Evolutionary conservation across 345 rosid species (phyloP).

Genomic region (Cardamine occulta): DNA sequence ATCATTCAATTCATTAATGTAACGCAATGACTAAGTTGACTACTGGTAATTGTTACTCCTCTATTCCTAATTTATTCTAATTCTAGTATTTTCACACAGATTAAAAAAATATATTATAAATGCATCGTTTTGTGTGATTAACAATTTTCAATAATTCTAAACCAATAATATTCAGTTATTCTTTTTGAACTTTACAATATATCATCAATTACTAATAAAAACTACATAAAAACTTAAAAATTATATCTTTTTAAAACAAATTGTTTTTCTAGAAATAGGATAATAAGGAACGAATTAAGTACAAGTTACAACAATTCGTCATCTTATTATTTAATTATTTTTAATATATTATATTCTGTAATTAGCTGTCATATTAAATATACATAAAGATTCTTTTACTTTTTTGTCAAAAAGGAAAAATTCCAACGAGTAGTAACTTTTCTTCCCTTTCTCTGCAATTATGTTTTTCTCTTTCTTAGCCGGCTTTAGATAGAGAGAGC

Average conservation of each 20-base stretch:
- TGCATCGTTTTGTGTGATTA: too few relatives aligned
- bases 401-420: conserved; percentile 27
- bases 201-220: too few relatives aligned
- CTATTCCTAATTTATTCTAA: too few relatives aligned
- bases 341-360: background rate
- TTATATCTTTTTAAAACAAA: too few relatives aligned
- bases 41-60: conserved; percentile 20
- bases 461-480: conserved; percentile 20
- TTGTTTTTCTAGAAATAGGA: too few relatives aligned
- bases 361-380: conserved; percentile 35
- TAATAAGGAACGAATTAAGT: too few relatives aligned
- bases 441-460: background rate
- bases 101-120: too few relatives aligned
- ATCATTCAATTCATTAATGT: background rate
- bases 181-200: too few relatives aligned
- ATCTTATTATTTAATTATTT: background rate
- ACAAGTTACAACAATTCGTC: conserved; percentile 34
- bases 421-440: conserved; percentile 1
- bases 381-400: conserved; percentile 26
- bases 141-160: too few relatives aligned
- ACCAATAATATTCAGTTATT: too few relatives aligned
- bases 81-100: too few relatives aligned
- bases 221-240: too few relatives aligned
- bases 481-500: conserved; percentile 31
- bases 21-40: conserved; percentile 8